Conservation (phyloP, 2,329 filamentous ascomycete genomes). For the Colletotrichum sp. region DNA sequence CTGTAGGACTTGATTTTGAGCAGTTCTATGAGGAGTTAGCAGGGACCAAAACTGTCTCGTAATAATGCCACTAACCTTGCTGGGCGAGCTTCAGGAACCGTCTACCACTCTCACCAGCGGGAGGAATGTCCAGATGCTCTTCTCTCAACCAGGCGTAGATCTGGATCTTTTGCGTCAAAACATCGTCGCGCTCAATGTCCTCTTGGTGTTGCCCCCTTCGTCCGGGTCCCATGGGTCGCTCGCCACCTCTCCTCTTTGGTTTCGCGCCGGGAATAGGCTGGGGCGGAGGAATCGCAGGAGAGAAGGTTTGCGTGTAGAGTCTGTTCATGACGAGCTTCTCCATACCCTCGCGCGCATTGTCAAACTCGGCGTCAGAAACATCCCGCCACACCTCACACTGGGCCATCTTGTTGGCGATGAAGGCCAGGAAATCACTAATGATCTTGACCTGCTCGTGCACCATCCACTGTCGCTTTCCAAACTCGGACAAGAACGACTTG, state of each 20-base stretch:
- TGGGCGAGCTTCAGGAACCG: constrained; percentile 90
- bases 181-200: constrained; percentile 93
- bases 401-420: constrained; percentile 98
- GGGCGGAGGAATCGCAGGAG: constrained; percentile 85
- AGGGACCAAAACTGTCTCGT: constrained; percentile 13
- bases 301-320: constrained; percentile 94
- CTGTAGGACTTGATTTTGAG: constrained; percentile 96
- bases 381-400: constrained; percentile 96
- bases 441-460: constrained; percentile 99
- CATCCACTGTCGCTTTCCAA: constrained; percentile 98
- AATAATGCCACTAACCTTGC: constrained; percentile 63
- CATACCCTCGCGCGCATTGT: constrained; percentile 98
- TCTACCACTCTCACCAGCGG: constrained; percentile 83
- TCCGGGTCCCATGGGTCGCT: constrained; percentile 78
- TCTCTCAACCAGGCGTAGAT: constrained; percentile 97
- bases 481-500: constrained; percentile 92
- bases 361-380: constrained; percentile 95
- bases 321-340: constrained; percentile 99
- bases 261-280: constrained; percentile 74
- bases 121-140: constrained; percentile 90
- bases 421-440: constrained; percentile 92
- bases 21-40: constrained; percentile 67
- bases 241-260: constrained; percentile 70
- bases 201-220: constrained; percentile 95
- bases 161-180: constrained; percentile 94